Evolutionary conservation across 768 basidiomycete genomes (phyloP), one percentile per base, ranked within the genome.

Genomic region (Podaxis mareebaensis): DNA sequence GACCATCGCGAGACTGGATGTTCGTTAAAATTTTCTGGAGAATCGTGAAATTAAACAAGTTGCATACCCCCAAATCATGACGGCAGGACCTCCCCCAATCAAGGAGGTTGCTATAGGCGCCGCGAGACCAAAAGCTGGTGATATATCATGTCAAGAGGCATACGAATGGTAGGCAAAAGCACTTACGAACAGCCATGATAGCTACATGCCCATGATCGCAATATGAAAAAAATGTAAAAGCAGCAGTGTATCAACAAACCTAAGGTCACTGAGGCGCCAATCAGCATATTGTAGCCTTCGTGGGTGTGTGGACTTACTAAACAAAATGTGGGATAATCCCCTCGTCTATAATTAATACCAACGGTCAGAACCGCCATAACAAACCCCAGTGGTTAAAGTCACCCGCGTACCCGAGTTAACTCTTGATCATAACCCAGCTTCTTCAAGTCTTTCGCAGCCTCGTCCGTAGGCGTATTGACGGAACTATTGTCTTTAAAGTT

Each of bases 161-260:
- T 46, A n/a, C 28, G 15, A 17, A 12, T 26, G 10, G 56, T 46
- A 28, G 10, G 5, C 28, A 5, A 28, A 10, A 4, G 11, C 33
- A 81, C 85, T 73, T 67, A 86, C 85, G 85, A 63, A 87, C 85
- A 33, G 85, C 84, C 76, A 86, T 81, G 36, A 87, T 86, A 10
- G 85, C 85, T 86, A 54, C 8, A 46, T 17, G 44, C 38, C 28
- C 33, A 10, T 51, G 10, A 49, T 38, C 11, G 52, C 38, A 55
- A 49, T 24, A 30, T 56, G 22, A 26, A 30, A 5, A 12, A 30
- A 4, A 53, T 42, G 36, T 17, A 58, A n/a, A 20, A 17, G 22
- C 33, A 22, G 8, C 12, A 3, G 33, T 57, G 12, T 39, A 53
- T 13, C 20, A 17, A 24, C 74, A 13, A 63, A 85, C 84, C 81